Evolutionary conservation across 1,139 yeast genomes (phyloP).

Genomic region (Sugiyamaella sp.): DNA sequence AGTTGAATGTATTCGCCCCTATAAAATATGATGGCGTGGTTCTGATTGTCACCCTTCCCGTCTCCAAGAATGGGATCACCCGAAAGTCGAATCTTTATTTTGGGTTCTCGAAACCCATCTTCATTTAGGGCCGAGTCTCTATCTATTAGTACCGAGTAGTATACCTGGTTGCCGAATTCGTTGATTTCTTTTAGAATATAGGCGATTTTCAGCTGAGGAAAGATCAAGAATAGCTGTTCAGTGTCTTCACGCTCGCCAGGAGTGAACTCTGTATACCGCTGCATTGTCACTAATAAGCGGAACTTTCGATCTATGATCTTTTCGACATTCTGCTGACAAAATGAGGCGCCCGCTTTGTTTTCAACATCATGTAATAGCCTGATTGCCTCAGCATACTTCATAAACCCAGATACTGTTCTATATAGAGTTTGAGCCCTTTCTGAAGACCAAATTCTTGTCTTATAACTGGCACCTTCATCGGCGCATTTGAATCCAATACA

Average conservation of each 20-base stretch:
- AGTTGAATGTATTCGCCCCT: conserved; percentile 89
- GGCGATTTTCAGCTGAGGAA: conserved; percentile 63
- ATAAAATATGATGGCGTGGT: conserved; percentile 71
- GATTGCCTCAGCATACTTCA: conserved; percentile 69
- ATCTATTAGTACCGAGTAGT: conserved; percentile 67
- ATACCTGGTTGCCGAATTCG: conserved; percentile 36
- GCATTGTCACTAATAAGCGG: conserved; percentile 71
- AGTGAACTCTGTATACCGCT: conserved; percentile 57
- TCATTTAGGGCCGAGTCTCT: conserved; percentile 49
- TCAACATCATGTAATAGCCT: conserved; percentile 68
- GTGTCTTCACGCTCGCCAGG: conserved; percentile 57
- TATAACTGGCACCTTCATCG: conserved; percentile 58
- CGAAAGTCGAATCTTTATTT: conserved; percentile 61
- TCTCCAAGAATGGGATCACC: conserved; percentile 91
- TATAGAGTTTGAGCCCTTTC: conserved; percentile 75
- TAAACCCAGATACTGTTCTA: conserved; percentile 76
- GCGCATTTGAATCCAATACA: conserved; percentile 72
- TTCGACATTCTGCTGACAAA: conserved; percentile 41
- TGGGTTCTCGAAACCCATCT: conserved; percentile 50
- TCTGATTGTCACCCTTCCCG: conserved; percentile 88
- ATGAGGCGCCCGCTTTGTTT: conserved; percentile 30
- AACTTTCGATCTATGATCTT: conserved; percentile 65
- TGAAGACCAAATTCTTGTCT: conserved; percentile 85
- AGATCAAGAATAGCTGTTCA: conserved; percentile 58
- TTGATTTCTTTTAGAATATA: conserved; percentile 55